Conservation (phyloP, 2,329 filamentous ascomycete genomes). For the Mycosphaerella arachidis region DNA sequence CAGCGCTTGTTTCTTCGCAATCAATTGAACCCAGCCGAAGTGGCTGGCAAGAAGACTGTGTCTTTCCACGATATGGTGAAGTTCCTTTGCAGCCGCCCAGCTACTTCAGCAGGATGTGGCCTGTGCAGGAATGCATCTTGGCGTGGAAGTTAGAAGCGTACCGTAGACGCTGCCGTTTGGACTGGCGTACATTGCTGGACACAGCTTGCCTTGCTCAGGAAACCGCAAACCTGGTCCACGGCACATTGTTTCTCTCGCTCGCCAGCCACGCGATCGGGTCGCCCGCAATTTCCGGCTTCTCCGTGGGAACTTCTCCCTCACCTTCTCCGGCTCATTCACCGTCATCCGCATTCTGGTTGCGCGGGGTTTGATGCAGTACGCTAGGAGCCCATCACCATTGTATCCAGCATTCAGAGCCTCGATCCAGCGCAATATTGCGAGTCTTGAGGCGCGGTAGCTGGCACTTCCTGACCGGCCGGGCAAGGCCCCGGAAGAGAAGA, state of each 20-base stretch:
- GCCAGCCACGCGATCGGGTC: not conserved
- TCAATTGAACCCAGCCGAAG: not conserved
- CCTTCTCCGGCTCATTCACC: not conserved
- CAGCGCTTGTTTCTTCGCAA: not conserved
- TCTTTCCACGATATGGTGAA: too few relatives aligned
- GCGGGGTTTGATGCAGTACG: not conserved
- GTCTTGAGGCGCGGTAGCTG: conserved; percentile 33
- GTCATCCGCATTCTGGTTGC: not conserved
- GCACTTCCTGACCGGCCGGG: not conserved
- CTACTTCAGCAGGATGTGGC: not conserved
- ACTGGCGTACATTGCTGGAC: not conserved
- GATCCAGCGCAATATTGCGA: conserved; percentile 33
- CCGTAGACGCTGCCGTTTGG: too few relatives aligned
- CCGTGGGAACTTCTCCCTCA: not conserved
- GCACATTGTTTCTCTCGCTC: too few relatives aligned
- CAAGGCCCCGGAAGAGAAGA: conserved; percentile 15
- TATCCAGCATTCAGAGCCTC: not conserved
- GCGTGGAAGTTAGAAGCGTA: not conserved
- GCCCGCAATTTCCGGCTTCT: not conserved
- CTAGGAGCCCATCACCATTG: not conserved
- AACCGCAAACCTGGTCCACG: too few relatives aligned
- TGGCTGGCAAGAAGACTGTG: too few relatives aligned
- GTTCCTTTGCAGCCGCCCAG: not conserved
- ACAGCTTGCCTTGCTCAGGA: not conserved
- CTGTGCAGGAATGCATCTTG: not conserved